Evolutionary conservation across 2,329 filamentous ascomycete genomes (phyloP).

Genomic region (Sporothrix inflata): DNA sequence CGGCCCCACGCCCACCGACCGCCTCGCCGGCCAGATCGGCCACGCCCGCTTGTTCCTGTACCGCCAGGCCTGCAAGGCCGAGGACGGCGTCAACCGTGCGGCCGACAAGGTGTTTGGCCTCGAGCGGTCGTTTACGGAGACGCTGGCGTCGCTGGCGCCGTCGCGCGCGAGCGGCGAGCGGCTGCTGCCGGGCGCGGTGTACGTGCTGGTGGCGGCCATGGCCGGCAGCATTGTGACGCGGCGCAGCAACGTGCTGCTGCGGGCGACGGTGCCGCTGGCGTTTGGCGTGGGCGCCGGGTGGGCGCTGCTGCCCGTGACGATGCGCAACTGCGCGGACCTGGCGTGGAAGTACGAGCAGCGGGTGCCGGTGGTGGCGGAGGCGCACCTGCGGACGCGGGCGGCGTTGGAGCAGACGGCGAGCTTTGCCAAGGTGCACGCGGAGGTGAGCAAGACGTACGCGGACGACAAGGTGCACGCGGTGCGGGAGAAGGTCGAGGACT

Average conservation of each 20-base stretch:
- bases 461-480: constrained; percentile 79
- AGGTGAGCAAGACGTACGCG: constrained; percentile 71
- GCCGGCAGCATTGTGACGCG: constrained; percentile 88
- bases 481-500: constrained; percentile 78
- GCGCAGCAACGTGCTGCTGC: constrained; percentile 82
- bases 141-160: constrained; percentile 85
- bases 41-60: constrained; percentile 80
- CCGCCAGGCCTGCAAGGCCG: constrained; percentile 70
- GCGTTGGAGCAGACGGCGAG: constrained; percentile 69
- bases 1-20: constrained; percentile 81
- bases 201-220: constrained; percentile 93
- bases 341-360: constrained; percentile 92
- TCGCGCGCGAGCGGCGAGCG: constrained; percentile 83
- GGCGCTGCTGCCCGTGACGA: constrained; percentile 84
- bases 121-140: constrained; percentile 87
- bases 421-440: constrained; percentile 74
- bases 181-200: constrained; percentile 85
- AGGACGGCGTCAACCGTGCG: constrained; percentile 80
- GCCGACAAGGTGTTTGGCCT: constrained; percentile 81
- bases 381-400: constrained; percentile 74
- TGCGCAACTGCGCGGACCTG: constrained; percentile 82
- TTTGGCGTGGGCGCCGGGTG: constrained; percentile 84
- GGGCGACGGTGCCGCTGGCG: constrained; percentile 74
- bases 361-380: constrained; percentile 79
- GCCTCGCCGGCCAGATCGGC: constrained; percentile 81